Percentiles rank a stretch among this genome's conserved stretches.
phyloP scores from a whole-genome alignment of 1,139 yeast species.

The Spencermartinsiella ligniputridi region DNA sequence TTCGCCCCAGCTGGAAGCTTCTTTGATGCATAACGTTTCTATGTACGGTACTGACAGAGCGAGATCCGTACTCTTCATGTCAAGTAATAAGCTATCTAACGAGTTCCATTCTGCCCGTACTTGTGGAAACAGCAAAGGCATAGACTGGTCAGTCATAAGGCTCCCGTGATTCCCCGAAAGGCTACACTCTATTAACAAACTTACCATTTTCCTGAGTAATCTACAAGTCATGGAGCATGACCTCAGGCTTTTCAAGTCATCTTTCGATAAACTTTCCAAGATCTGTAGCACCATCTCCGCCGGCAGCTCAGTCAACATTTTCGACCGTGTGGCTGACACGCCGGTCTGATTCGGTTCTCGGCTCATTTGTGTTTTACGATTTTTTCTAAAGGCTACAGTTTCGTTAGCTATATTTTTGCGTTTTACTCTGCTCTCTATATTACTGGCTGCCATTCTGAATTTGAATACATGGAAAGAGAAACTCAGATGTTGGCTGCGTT shows the following conservation, averaged over 20 bases:
- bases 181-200: neutral
- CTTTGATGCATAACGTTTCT: constrained; percentile 12
- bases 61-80: constrained; percentile 5
- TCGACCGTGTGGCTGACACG: neutral
- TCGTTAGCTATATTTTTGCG: too few species aligned
- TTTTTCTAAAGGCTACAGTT: too few species aligned
- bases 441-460: too few species aligned
- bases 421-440: too few species aligned
- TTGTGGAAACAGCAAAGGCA: constrained; percentile 12
- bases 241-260: constrained; percentile 1
- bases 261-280: constrained; percentile 1
- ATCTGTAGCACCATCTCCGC: constrained; percentile 7
- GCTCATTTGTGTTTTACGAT: too few species aligned
- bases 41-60: constrained; percentile 12
- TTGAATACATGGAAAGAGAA: too few species aligned
- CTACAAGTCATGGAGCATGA: neutral
- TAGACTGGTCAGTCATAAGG: neutral
- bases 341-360: too few species aligned
- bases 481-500: too few species aligned
- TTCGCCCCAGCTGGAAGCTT: constrained; percentile 25
- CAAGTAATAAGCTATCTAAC: constrained; percentile 13
- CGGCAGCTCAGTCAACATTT: constrained; percentile 4
- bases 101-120: constrained; percentile 14
- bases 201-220: neutral
- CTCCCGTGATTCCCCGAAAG: neutral